Conservation (phyloP, 2,329 filamentous ascomycete genomes). For the Lasiodiplodia hormozganensis region DNA sequence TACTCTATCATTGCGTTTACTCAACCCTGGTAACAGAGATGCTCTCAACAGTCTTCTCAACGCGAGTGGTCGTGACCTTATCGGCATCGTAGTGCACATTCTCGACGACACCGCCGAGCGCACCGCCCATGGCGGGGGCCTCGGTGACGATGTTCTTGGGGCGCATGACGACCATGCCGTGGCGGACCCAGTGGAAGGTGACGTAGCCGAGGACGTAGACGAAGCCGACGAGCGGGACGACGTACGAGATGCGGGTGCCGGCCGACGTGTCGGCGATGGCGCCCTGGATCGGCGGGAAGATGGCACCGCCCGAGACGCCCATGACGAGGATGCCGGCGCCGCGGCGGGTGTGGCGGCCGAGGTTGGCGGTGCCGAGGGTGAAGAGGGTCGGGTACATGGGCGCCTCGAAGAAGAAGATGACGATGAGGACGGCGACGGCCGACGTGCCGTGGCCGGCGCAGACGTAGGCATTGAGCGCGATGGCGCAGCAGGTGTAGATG, state of each 20-base stretch:
- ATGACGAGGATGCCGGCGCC: slow-evolving; percentile 51
- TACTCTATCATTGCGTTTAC: not conserved
- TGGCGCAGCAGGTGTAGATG: slow-evolving; percentile 35
- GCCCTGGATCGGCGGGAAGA: slow-evolving; percentile 46
- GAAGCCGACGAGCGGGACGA: slow-evolving; percentile 55
- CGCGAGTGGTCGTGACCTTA: slow-evolving; percentile 2
- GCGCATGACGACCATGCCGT: slow-evolving; percentile 41
- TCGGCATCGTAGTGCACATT: slow-evolving; percentile 27
- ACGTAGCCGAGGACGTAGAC: slow-evolving; percentile 46
- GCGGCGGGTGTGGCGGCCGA: slow-evolving; percentile 47
- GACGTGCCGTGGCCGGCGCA: slow-evolving; percentile 40
- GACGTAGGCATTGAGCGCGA: slow-evolving; percentile 43
- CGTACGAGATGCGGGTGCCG: slow-evolving; percentile 51
- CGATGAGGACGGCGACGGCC: slow-evolving; percentile 44
- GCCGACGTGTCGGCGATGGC: slow-evolving; percentile 47
- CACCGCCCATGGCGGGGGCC: slow-evolving; percentile 33
- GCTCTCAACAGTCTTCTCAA: slow-evolving; percentile 16
- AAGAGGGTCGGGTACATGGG: slow-evolving; percentile 49
- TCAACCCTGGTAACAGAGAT: not conserved
- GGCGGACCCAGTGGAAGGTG: slow-evolving; percentile 41
- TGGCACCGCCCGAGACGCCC: slow-evolving; percentile 45
- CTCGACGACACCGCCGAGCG: slow-evolving; percentile 18
- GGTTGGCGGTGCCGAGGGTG: slow-evolving; percentile 49
- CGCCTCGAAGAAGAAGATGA: slow-evolving; percentile 47
- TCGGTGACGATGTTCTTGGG: slow-evolving; percentile 39